These are phyloP conservation scores for Kazachstania psychrophila DNA, from an alignment of 805 yeast species.

Conservation along the genomic window DNA sequence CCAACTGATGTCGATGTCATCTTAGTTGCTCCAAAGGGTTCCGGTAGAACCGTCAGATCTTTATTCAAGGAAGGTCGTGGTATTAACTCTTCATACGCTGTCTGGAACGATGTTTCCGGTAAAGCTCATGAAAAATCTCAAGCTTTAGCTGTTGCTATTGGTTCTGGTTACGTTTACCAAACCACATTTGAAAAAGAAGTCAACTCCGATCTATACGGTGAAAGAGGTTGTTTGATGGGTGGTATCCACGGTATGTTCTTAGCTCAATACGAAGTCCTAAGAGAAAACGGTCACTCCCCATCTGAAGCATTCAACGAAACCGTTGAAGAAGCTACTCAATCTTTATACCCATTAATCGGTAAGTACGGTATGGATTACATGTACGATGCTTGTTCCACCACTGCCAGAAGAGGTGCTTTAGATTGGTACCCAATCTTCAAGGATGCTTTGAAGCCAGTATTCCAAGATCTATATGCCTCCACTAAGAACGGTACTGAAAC, in stretches of 20 bases:
- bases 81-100: constrained; percentile 98
- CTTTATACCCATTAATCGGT: constrained; percentile 97
- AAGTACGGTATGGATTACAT: constrained; percentile 99
- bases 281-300: constrained; percentile 99
- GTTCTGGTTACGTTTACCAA: constrained; percentile 99
- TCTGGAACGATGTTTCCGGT: constrained; percentile 98
- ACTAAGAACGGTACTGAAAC: constrained; percentile 97
- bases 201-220: constrained; percentile 98
- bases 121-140: constrained; percentile 98
- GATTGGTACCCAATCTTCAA: constrained; percentile 99
- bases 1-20: constrained; percentile 94
- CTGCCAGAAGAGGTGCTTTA: constrained; percentile 99
- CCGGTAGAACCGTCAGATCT: constrained; percentile 99
- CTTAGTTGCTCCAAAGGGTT: constrained; percentile 99
- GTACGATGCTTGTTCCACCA: constrained; percentile 99
- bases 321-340: constrained; percentile 99
- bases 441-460: constrained; percentile 97
- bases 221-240: constrained; percentile 99
- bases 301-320: constrained; percentile 99
- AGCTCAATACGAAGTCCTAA: constrained; percentile 98
- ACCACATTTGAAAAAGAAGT: constrained; percentile 99
- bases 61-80: constrained; percentile 99
- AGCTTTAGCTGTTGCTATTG: constrained; percentile 97
- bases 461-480: constrained; percentile 89
- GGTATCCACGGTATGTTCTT: constrained; percentile 99